Conservation (phyloP, 345 rosid genomes). For the Brassica incana region DNA sequence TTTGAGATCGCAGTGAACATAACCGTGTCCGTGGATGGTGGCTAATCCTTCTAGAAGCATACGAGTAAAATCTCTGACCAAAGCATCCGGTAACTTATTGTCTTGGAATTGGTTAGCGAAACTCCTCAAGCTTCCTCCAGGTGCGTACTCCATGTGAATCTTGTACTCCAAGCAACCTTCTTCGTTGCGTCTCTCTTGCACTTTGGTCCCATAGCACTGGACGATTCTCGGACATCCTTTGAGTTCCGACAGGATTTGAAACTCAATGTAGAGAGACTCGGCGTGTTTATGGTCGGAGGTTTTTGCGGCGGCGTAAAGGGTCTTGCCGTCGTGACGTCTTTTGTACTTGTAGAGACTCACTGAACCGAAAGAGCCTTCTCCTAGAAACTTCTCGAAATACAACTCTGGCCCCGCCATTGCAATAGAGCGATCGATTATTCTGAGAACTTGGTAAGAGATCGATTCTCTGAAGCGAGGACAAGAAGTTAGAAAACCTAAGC, state of each 20-base stretch:
- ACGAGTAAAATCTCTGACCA: constrained; percentile 38
- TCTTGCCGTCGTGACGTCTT: neutral
- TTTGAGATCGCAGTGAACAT: constrained; percentile 11
- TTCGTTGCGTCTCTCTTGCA: neutral
- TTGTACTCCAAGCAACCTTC: constrained; percentile 38
- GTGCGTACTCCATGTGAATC: constrained; percentile 46
- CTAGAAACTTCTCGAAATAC: neutral
- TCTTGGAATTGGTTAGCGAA: constrained; percentile 24
- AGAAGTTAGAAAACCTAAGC: neutral
- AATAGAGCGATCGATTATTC: neutral
- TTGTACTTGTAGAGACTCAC: neutral
- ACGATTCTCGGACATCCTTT: constrained; percentile 36
- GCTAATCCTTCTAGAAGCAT: constrained; percentile 44
- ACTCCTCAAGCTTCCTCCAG: constrained; percentile 43
- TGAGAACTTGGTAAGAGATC: neutral
- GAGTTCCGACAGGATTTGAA: constrained; percentile 37
- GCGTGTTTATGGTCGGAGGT: constrained; percentile 29
- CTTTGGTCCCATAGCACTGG: constrained; percentile 42
- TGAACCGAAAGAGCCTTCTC: neutral
- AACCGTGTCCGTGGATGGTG: neutral
- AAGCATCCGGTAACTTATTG: constrained; percentile 34
- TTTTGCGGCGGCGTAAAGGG: constrained; percentile 35
- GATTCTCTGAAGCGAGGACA: neutral
- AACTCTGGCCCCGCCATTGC: neutral
- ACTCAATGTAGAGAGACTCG: constrained; percentile 41